Percentiles rank a stretch among this genome's conserved stretches.
These are phyloP conservation scores for Aspergillus tanneri DNA, from an alignment of 2,329 filamentous ascomycete species.

Conservation along the genomic window DNA sequence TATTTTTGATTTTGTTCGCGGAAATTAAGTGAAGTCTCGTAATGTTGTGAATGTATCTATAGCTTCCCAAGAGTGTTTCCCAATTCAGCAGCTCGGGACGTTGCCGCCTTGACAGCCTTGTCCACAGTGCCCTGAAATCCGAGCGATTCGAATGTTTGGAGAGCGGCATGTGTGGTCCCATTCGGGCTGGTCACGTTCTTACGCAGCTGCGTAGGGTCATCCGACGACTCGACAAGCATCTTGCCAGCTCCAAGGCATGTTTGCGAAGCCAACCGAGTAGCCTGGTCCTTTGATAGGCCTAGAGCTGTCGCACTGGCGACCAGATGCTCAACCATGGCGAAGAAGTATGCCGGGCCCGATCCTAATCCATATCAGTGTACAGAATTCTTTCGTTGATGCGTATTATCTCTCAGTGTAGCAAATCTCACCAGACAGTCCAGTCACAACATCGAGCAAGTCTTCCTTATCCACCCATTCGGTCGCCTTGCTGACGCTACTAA, in stretches of 20 bases:
- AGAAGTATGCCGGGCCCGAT: slow-evolving; percentile 40
- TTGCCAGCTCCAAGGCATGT: slow-evolving; percentile 38
- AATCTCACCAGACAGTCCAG: slow-evolving; percentile 34
- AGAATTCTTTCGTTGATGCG: neutral
- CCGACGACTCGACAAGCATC: slow-evolving; percentile 34
- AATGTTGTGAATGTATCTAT: slow-evolving; percentile 4
- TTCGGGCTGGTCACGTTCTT: slow-evolving; percentile 40
- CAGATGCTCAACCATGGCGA: slow-evolving; percentile 39
- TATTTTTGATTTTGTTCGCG: too few relatives aligned
- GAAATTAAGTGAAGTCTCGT: too few relatives aligned
- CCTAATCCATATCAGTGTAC: slow-evolving; percentile 19
- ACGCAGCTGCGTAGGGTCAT: slow-evolving; percentile 32
- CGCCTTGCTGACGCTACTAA: slow-evolving; percentile 34
- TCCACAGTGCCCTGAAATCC: slow-evolving; percentile 33
- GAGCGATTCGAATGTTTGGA: slow-evolving; percentile 32
- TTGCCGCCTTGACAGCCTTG: slow-evolving; percentile 35
- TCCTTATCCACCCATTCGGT: slow-evolving; percentile 38
- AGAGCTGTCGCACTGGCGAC: slow-evolving; percentile 34
- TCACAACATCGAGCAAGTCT: slow-evolving; percentile 38
- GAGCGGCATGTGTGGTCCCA: slow-evolving; percentile 35
- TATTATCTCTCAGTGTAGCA: neutral
- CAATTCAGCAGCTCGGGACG: slow-evolving; percentile 31
- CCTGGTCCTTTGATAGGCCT: slow-evolving; percentile 34
- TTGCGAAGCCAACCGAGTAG: slow-evolving; percentile 33
- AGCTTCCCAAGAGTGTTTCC: slow-evolving; percentile 26